Conservation (phyloP, 805 yeast genomes). For the Candida sakaeoensis region DNA sequence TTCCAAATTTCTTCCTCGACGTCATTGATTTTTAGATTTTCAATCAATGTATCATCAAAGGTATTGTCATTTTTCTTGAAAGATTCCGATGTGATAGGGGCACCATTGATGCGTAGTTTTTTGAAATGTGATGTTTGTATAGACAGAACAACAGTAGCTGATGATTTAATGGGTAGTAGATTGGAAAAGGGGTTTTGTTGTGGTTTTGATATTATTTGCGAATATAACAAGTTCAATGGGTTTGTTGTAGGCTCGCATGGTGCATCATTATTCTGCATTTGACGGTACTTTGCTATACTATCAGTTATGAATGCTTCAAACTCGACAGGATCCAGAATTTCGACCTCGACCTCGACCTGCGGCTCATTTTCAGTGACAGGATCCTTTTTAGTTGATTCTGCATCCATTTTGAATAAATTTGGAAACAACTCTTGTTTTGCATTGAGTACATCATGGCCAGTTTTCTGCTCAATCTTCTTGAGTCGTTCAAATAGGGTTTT, state of each 20-base stretch:
- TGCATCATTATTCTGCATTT: conserved; percentile 18
- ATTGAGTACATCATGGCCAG: background rate
- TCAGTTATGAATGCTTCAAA: conserved; percentile 33
- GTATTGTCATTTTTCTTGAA: conserved; percentile 6
- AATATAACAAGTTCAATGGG: conserved; percentile 26
- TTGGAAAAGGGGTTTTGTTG: conserved; percentile 15
- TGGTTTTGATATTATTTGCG: conserved; percentile 18
- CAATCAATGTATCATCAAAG: conserved; percentile 11
- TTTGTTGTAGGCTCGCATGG: conserved; percentile 14
- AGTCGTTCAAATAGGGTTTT: conserved; percentile 13
- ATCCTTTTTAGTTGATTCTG: background rate
- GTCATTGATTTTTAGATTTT: conserved; percentile 11
- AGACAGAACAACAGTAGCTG: conserved; percentile 35
- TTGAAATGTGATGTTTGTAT: conserved; percentile 37
- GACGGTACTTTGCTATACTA: conserved; percentile 31
- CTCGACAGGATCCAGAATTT: conserved; percentile 18
- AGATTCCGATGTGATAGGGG: conserved; percentile 27
- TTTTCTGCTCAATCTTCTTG: conserved; percentile 11
- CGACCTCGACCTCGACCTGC: background rate
- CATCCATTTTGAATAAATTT: conserved; percentile 9
- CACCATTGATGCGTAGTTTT: conserved; percentile 39
- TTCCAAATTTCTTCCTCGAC: conserved; percentile 20
- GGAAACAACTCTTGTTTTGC: conserved; percentile 13
- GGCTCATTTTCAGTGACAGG: no score
- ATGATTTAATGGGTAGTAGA: conserved; percentile 24